Percentiles rank a stretch among this genome's conserved stretches.
Conservation (phyloP, 169 alveolate genomes). For the Plasmodium cynomolgi region DNA sequence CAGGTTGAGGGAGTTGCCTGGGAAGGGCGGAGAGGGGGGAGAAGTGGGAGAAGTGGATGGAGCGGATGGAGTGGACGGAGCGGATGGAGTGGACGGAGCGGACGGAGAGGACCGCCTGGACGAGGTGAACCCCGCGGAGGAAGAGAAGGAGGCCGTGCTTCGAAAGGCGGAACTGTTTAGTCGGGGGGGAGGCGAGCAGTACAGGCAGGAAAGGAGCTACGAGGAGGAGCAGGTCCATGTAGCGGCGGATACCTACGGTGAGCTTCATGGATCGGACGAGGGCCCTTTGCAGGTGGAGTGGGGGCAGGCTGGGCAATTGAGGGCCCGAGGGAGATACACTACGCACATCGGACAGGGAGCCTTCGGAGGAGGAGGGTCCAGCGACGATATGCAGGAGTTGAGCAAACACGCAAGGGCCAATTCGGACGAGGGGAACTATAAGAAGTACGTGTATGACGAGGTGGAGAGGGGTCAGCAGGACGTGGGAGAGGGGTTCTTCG, state of each 20-base stretch:
- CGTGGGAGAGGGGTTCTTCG: background rate
- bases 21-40: background rate
- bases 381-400: background rate
- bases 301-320: background rate
- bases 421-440: slow-evolving; percentile 3
- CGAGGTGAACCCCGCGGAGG: background rate
- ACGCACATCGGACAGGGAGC: background rate
- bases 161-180: background rate
- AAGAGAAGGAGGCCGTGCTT: background rate
- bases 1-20: background rate
- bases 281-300: background rate
- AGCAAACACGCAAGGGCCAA: background rate
- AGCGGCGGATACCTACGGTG: background rate
- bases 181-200: background rate
- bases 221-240: background rate
- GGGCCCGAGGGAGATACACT: background rate
- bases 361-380: background rate
- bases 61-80: background rate
- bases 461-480: background rate
- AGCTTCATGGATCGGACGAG: background rate
- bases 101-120: background rate
- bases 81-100: background rate
- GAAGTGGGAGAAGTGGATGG: background rate
- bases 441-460: background rate
- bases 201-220: background rate